phyloP scores from a whole-genome alignment of 805 yeast genomes.

The Nakazawaea populi region DNA sequence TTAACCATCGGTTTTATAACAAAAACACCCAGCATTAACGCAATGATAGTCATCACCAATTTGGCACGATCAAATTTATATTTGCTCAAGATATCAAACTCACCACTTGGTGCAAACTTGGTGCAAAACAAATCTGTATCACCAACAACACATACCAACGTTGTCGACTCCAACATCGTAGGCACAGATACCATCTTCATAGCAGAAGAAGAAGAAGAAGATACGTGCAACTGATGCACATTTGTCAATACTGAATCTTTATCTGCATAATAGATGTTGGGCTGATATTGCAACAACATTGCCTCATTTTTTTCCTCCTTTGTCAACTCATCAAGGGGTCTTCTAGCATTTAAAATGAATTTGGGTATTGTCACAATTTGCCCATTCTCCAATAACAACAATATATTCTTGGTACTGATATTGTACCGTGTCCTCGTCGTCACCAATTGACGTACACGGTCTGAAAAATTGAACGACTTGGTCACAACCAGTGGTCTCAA shows the following conservation, averaged over 20 bases:
- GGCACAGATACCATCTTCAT: slow-evolving; percentile 36
- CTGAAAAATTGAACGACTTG: slow-evolving; percentile 61
- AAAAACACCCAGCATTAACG: slow-evolving; percentile 39
- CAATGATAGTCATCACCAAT: slow-evolving; percentile 52
- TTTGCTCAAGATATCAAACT: slow-evolving; percentile 71
- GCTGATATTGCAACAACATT: slow-evolving; percentile 57
- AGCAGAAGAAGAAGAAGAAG: slow-evolving; percentile 8
- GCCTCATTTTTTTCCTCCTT: slow-evolving; percentile 52
- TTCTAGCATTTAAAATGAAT: slow-evolving; percentile 57
- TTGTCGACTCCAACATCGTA: slow-evolving; percentile 78
- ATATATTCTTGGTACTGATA: slow-evolving; percentile 59
- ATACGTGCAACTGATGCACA: neutral
- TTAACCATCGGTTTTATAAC: slow-evolving; percentile 54
- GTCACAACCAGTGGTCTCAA: slow-evolving; percentile 40
- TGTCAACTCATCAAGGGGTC: slow-evolving; percentile 52
- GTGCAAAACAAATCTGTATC: slow-evolving; percentile 78
- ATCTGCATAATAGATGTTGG: slow-evolving; percentile 48
- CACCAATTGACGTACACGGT: slow-evolving; percentile 43
- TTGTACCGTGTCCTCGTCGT: slow-evolving; percentile 59
- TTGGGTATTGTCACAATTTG: slow-evolving; percentile 70
- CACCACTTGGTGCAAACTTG: slow-evolving; percentile 70
- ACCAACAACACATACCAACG: slow-evolving; percentile 60
- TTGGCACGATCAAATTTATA: slow-evolving; percentile 58
- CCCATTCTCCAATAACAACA: slow-evolving; percentile 55
- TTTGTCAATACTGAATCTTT: slow-evolving; percentile 23